Conservation (phyloP, 148 eudicot genomes). For the Amaranthus cruentus region DNA sequence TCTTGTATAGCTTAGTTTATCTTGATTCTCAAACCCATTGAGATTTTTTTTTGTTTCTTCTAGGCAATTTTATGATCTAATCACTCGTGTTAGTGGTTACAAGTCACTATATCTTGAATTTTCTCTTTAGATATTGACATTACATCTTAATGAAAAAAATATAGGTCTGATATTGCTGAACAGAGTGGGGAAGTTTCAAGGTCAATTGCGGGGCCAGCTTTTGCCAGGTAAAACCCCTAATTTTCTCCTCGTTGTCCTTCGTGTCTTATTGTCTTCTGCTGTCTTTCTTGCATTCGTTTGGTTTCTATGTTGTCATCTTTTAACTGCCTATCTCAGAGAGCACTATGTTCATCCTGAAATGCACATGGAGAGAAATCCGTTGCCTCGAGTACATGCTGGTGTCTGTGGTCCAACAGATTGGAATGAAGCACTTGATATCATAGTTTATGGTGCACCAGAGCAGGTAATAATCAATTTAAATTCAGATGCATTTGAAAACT, state of each 20-base stretch:
- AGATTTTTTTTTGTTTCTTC: too few relatives aligned
- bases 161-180: constrained; percentile 78
- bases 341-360: constrained; percentile 56
- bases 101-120: not conserved
- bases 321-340: constrained; percentile 46
- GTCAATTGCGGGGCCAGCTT: constrained; percentile 53
- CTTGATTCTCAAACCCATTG: not conserved
- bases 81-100: not conserved
- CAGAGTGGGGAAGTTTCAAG: constrained; percentile 90
- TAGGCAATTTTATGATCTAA: not conserved
- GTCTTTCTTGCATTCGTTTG: constrained; percentile 3
- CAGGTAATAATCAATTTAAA: constrained; percentile 40
- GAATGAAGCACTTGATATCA: constrained; percentile 94
- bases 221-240: constrained; percentile 47
- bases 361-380: constrained; percentile 50
- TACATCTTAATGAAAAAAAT: not conserved
- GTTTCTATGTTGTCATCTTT: not conserved
- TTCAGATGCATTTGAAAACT: not conserved
- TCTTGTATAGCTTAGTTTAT: not conserved
- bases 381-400: constrained; percentile 43
- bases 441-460: constrained; percentile 78
- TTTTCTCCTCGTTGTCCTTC: not conserved
- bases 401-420: constrained; percentile 77
- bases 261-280: not conserved
- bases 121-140: not conserved